phyloP scores from a whole-genome alignment of 2,329 filamentous ascomycete genomes.

The Pezicula radicicola region DNA sequence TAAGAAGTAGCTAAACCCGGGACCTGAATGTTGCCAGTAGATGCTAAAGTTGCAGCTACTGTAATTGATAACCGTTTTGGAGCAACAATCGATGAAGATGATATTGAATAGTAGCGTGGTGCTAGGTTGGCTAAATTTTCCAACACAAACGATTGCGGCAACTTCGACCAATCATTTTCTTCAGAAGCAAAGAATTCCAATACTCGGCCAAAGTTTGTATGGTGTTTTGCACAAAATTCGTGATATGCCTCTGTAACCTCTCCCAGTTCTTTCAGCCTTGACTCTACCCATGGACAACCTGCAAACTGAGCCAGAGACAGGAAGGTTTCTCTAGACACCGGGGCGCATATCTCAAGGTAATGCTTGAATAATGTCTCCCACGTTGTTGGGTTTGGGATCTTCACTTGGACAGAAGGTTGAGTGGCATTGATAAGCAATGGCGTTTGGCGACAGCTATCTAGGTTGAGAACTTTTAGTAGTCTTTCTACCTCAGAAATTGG shows the following conservation, averaged over 20 bases:
- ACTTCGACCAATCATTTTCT: background rate
- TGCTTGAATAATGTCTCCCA: slow-evolving; percentile 35
- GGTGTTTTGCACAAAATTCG: background rate
- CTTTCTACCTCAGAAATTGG: slow-evolving; percentile 8
- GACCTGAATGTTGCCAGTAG: background rate
- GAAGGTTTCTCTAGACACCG: slow-evolving; percentile 34
- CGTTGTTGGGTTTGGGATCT: slow-evolving; percentile 1
- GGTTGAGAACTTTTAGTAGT: slow-evolving; percentile 1
- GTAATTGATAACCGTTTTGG: slow-evolving; percentile 38
- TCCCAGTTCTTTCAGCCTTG: background rate
- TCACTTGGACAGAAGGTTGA: background rate
- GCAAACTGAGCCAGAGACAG: slow-evolving; percentile 34
- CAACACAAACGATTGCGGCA: slow-evolving; percentile 49
- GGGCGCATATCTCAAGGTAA: slow-evolving; percentile 41
- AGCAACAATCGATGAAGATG: slow-evolving; percentile 46
- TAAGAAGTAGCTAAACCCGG: background rate
- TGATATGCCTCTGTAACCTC: slow-evolving; percentile 1
- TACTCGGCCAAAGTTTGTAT: slow-evolving; percentile 5
- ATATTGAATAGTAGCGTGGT: slow-evolving; percentile 58
- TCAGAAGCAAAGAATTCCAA: slow-evolving; percentile 24
- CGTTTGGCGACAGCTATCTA: background rate
- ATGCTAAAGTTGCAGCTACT: slow-evolving; percentile 28
- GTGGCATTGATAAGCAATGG: slow-evolving; percentile 2
- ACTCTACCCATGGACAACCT: slow-evolving; percentile 23
- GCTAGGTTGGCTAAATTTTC: slow-evolving; percentile 54